phyloP scores from a whole-genome alignment of 306 rosid genomes.

The Acacia melanoxylon region DNA sequence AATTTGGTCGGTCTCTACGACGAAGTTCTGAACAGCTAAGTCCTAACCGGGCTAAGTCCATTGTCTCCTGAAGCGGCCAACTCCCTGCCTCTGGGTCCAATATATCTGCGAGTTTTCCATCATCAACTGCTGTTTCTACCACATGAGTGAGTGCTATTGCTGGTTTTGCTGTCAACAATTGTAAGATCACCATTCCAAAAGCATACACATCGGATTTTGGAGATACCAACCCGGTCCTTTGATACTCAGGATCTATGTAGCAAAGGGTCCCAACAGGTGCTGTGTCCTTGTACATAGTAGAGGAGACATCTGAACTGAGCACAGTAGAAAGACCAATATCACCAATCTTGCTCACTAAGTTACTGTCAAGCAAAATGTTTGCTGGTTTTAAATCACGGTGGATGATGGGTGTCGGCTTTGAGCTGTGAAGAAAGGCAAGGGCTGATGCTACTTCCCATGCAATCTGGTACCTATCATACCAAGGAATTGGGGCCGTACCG shows the following conservation, averaged over 20 bases:
- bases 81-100: conserved; percentile 77
- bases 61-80: conserved; percentile 89
- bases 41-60: conserved; percentile 67
- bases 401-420: conserved; percentile 82
- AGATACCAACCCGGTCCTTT: conserved; percentile 74
- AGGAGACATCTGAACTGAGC: conserved; percentile 55
- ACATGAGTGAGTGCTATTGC: conserved; percentile 72
- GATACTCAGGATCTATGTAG: conserved; percentile 98
- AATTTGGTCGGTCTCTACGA: conserved; percentile 86
- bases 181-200: conserved; percentile 90
- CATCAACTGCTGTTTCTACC: conserved; percentile 73
- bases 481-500: conserved; percentile 43
- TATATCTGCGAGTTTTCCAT: conserved; percentile 46
- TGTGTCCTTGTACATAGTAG: conserved; percentile 55
- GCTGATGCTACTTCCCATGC: conserved; percentile 98
- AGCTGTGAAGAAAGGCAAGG: conserved; percentile 82
- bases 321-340: conserved; percentile 86
- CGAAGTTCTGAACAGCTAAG: conserved; percentile 84
- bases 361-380: conserved; percentile 84
- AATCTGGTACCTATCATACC: conserved; percentile 83
- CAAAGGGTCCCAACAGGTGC: conserved; percentile 86
- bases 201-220: conserved; percentile 91
- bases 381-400: conserved; percentile 97
- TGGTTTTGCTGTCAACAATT: conserved; percentile 83
- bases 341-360: conserved; percentile 92